phyloP scores from a whole-genome alignment of 2,329 filamentous ascomycete species.

The Alternaria sp. region DNA sequence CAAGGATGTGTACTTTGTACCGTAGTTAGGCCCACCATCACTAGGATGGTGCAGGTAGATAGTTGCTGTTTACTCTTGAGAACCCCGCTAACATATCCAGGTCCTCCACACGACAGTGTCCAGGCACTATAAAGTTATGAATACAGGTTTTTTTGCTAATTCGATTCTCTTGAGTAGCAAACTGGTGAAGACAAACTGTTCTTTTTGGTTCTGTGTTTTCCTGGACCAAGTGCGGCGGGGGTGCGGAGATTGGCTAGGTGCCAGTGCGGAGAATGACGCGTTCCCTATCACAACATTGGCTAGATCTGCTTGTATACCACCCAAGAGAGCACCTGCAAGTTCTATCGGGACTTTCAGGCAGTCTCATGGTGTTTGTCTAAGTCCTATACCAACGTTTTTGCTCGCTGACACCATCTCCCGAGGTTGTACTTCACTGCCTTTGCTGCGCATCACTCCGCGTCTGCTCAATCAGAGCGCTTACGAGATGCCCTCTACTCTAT shows the following conservation, averaged over 20 bases:
- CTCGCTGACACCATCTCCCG: not conserved
- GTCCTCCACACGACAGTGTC: not conserved
- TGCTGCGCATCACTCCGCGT: not conserved
- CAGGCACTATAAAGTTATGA: not conserved
- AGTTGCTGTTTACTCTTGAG: not conserved
- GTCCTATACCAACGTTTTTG: not conserved
- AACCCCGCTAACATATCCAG: not conserved
- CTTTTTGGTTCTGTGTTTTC: not conserved
- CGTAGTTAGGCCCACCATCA: not conserved
- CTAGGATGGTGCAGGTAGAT: not conserved
- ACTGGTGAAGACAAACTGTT: not conserved
- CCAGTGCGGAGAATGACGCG: not conserved
- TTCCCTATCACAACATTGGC: not conserved
- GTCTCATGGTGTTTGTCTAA: not conserved
- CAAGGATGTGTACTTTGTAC: not conserved
- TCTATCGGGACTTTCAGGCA: not conserved
- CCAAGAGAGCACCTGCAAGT: rapidly evolving
- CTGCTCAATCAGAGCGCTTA: not conserved
- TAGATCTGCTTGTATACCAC: not conserved
- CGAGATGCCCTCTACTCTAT: not conserved
- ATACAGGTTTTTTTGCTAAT: not conserved
- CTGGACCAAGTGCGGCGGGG: not conserved
- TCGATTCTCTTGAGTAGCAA: not conserved
- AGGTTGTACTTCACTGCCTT: not conserved
- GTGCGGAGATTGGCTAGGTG: not conserved